Evolutionary conservation across 2,329 filamentous ascomycete genomes (phyloP), one percentile per base, ranked within the genome.

Genomic region (Pseudocercospora fuligena): DNA sequence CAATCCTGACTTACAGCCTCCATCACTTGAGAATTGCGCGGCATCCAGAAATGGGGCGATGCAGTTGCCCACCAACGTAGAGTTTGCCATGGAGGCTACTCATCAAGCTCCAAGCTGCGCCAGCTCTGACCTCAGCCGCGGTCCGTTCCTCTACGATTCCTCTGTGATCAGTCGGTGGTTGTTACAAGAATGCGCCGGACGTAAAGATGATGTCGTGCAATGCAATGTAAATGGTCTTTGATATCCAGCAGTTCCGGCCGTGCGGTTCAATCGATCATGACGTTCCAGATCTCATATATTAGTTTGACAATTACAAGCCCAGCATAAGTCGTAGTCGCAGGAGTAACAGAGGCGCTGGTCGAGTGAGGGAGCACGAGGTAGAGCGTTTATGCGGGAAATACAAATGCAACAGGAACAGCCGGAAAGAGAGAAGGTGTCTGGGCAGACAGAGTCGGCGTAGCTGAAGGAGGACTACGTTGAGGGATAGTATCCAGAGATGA

Each of bases 11-110:
- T 78, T 87, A 94, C 91, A 92, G 79, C 92, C 92, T 74, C 86
- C 87, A 77, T 80, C 25, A 78, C 71, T 56, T 85, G 86, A 74
- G 90, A 96, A 66, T 85, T 78, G 31, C 12, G 80, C 79, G 66
- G 85, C 84, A 76, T 92, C 87, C 69, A 89, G 84, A 75, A 95
- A 94, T 5, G 92, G 92, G 60, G 84, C 71, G 16, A 87, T 86
- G 78, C 92, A 96, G 19, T 80, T 74, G 69, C 86, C 88, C 46
- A 74, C 72, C n/a, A 81, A 72, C 40, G 74, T 73, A 36, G 71
- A 64, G 65, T 70, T 62, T 68, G 74, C 70, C 76, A 78, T 79
- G 27, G n/a, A 29, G 33, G 54, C 54, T 58, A 53, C 46, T 60
- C 54, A 49, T 60, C 40, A 56, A 58, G 49, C 43, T 61, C 29